Percentiles rank a stretch among this genome's conserved stretches.
Evolutionary conservation across 2,329 filamentous ascomycete genomes (phyloP).

Genomic region (Hymenoscyphus linearis): DNA sequence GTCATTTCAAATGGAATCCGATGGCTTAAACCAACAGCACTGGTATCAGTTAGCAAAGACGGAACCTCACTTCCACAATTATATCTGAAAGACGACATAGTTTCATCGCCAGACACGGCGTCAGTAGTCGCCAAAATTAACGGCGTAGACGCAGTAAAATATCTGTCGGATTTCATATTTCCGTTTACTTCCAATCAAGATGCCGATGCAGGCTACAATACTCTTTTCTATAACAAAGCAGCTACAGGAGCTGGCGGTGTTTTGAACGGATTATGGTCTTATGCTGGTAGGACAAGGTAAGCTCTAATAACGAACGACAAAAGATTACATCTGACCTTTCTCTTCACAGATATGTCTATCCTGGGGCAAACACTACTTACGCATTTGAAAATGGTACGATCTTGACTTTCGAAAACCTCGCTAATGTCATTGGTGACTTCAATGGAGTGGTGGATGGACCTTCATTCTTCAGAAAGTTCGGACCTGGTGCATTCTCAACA

Average conservation of each 20-base stretch:
- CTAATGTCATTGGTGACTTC: slow-evolving; percentile 34
- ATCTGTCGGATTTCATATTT: slow-evolving; percentile 41
- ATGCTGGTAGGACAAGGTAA: slow-evolving; percentile 34
- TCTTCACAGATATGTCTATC: slow-evolving; percentile 32
- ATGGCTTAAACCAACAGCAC: slow-evolving; percentile 41
- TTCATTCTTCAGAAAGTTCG: slow-evolving; percentile 27
- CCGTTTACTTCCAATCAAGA: slow-evolving; percentile 35
- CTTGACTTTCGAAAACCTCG: slow-evolving; percentile 32
- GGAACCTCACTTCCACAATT: slow-evolving; percentile 53
- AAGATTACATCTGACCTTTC: not conserved
- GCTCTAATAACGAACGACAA: not conserved
- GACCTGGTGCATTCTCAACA: slow-evolving; percentile 11
- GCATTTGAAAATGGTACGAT: slow-evolving; percentile 37
- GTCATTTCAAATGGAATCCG: slow-evolving; percentile 44
- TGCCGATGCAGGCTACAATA: slow-evolving; percentile 38
- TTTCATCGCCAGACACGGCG: slow-evolving; percentile 37
- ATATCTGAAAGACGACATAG: slow-evolving; percentile 46
- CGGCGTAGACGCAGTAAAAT: slow-evolving; percentile 46
- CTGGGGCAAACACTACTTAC: slow-evolving; percentile 36
- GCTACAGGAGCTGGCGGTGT: slow-evolving; percentile 17
- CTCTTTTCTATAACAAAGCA: slow-evolving; percentile 36
- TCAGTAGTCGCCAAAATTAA: slow-evolving; percentile 51
- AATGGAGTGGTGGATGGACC: slow-evolving; percentile 26
- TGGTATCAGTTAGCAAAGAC: slow-evolving; percentile 57
- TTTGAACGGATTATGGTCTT: slow-evolving; percentile 34